Evolutionary conservation across 176 grass and related monocot species (phyloP), one percentile per base, ranked within the genome.

Genomic region (Hsuehochloa calcarea): DNA sequence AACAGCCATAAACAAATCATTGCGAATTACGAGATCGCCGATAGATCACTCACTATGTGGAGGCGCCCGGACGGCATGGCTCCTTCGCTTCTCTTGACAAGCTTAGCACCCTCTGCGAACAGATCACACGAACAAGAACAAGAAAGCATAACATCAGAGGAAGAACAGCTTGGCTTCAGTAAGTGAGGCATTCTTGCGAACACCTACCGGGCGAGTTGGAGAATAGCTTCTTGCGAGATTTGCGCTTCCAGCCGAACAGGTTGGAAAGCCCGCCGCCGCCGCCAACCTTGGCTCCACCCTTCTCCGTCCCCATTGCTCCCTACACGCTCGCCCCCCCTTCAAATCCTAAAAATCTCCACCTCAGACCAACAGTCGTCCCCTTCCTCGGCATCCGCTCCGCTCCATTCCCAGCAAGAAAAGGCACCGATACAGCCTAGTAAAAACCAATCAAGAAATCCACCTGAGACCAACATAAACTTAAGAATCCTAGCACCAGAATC

Each of bases 181-280:
- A 12, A 72, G 14, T 3, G 11, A 79, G 29, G 61, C 15, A 75
- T 82, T 85, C 54, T 17, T 15, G 51, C 63, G 66, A 59, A 85
- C 68, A 86, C 80, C 63, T 91, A 97, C 95, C 95, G 5, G 87
- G 89, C 66, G 92, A 93, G 81, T 83, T 88, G 44, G 90, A 86
- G 84, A 97, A 97, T 25, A 97, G 62, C 83, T 93, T 97, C 90
- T 94, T 94, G 51, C 89, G 85, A 6, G 95, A 97, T 70, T 97
- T 97, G 22, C 90, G 79, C 55, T 93, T 97, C 89, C 92, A 93
- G 77, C 93, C 92, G 15, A 97, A 94, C 43, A 97, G 75, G 80
- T 97, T 86, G 82, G 93, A 93, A 70, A 97, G 85, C n/a, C 88
- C 88, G 14, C 43, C 77, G 19, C 74, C 74, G 0, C 81, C 82